Evolutionary conservation across 2,329 filamentous ascomycete species (phyloP).

Genomic region (Epichloe festucae): DNA sequence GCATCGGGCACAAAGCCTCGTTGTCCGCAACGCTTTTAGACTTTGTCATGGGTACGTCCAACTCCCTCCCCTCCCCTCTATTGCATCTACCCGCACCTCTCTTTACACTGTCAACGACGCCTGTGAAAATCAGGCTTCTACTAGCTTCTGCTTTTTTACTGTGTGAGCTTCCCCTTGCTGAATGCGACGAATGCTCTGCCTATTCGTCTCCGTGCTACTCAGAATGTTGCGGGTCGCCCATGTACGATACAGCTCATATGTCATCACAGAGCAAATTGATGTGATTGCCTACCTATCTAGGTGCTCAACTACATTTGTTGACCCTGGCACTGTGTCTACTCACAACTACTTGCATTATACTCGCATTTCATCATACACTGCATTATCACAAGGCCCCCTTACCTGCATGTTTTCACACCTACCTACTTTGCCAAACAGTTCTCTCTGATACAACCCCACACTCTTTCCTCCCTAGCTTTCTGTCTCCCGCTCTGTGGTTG

Average conservation of each 20-base stretch:
- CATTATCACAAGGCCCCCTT: slow-evolving; percentile 6
- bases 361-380: slow-evolving; percentile 5
- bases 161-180: neutral
- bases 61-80: slow-evolving; percentile 6
- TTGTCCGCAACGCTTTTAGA: slow-evolving; percentile 10
- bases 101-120: neutral
- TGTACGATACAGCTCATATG: neutral
- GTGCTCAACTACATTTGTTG: neutral
- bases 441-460: slow-evolving; percentile 11
- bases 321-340: neutral
- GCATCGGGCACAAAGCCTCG: slow-evolving; percentile 10
- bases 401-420: slow-evolving; percentile 3
- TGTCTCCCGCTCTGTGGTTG: slow-evolving; percentile 3
- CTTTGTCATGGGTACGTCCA: slow-evolving; percentile 12
- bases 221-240: neutral
- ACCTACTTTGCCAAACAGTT: slow-evolving; percentile 4
- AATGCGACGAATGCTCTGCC: neutral
- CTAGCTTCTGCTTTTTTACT: neutral
- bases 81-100: slow-evolving; percentile 3
- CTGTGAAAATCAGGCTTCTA: neutral
- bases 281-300: neutral
- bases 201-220: neutral
- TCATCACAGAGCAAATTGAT: slow-evolving; percentile 1
- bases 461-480: slow-evolving; percentile 10
- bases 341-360: neutral